phyloP scores from a whole-genome alignment of 2,329 filamentous ascomycete species.

The Alternaria arborescens region DNA sequence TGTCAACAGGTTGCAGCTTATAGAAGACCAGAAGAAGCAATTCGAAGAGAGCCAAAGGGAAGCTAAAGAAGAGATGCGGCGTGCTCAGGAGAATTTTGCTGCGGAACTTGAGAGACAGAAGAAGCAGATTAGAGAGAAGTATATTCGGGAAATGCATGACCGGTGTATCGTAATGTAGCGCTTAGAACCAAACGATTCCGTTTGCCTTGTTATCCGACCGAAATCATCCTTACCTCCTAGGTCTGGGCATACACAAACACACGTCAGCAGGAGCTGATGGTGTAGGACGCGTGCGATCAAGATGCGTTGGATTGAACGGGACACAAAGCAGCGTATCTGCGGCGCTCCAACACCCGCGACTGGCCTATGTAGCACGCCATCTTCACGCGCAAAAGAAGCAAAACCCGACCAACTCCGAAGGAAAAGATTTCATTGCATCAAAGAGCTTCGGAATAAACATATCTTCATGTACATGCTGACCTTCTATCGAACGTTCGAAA shows the following conservation, averaged over 20 bases:
- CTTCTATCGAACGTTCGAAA: constrained; percentile 21
- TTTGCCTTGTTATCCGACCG: background rate
- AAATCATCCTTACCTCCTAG: background rate
- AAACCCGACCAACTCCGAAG: too few relatives aligned
- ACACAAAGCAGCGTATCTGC: background rate
- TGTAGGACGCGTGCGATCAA: too few relatives aligned
- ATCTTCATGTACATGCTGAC: too few relatives aligned
- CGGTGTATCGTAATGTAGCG: background rate
- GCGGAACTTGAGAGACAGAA: background rate
- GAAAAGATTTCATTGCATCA: background rate
- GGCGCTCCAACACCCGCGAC: too few relatives aligned
- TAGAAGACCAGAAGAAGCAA: constrained; percentile 9
- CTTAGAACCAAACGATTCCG: background rate
- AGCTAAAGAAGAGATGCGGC: background rate
- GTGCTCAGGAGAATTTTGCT: background rate
- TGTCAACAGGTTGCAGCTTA: constrained; percentile 4
- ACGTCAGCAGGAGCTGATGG: too few relatives aligned
- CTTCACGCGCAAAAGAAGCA: background rate
- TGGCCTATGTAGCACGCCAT: too few relatives aligned
- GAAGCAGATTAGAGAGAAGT: background rate
- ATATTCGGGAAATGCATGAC: background rate
- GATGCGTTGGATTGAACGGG: too few relatives aligned
- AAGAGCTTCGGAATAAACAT: background rate
- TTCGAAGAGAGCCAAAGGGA: background rate
- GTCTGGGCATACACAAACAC: too few relatives aligned